Percentiles rank a stretch among this genome's conserved stretches.
Conservation (phyloP, 2,329 filamentous ascomycete species). For the Sarocladiaceae sp. region DNA sequence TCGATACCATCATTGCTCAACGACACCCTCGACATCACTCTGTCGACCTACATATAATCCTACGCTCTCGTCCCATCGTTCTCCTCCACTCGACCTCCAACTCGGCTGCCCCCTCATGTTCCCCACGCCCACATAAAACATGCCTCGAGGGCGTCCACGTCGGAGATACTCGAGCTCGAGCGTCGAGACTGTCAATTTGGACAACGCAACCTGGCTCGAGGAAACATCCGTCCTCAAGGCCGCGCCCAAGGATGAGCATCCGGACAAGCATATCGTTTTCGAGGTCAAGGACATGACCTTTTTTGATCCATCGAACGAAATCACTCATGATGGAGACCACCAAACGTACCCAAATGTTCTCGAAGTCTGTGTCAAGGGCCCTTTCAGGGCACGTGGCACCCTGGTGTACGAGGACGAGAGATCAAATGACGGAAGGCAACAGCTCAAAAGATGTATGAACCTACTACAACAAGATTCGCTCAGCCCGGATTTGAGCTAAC, state of each 20-base stretch:
- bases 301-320: slow-evolving; percentile 30
- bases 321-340: slow-evolving; percentile 21
- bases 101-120: too few species aligned
- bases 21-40: too few species aligned
- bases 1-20: too few species aligned
- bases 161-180: slow-evolving; percentile 40
- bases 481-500: not conserved
- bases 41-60: too few species aligned
- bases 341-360: slow-evolving; percentile 47
- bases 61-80: too few species aligned
- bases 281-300: slow-evolving; percentile 55
- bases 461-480: not conserved
- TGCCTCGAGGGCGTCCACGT: slow-evolving; percentile 8
- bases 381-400: slow-evolving; percentile 54
- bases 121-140: not conserved
- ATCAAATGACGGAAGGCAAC: too few species aligned
- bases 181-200: slow-evolving; percentile 34
- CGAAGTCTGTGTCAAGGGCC: slow-evolving; percentile 51
- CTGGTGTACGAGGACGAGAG: slow-evolving; percentile 46
- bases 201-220: slow-evolving; percentile 26
- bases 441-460: slow-evolving; percentile 29
- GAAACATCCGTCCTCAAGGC: slow-evolving; percentile 26
- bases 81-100: too few species aligned
- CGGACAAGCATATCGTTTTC: slow-evolving; percentile 55
- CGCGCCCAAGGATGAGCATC: slow-evolving; percentile 19